Evolutionary conservation across 805 yeast genomes (phyloP), one percentile per base, ranked within the genome.

Genomic region (Yarrowia osloensis): DNA sequence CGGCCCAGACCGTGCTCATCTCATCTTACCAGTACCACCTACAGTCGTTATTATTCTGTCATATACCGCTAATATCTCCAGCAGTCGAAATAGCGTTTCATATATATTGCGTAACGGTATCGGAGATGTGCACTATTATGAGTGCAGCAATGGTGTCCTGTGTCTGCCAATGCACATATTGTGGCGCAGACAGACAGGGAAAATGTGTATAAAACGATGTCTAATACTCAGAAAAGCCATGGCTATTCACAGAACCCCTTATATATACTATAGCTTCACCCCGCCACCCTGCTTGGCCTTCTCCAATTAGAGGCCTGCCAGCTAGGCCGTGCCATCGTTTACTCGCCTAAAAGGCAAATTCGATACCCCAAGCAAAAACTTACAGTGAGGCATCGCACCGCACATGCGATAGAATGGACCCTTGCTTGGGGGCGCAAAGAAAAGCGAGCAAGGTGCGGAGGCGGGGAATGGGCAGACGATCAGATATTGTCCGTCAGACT

Each of bases 371-470:
- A 49, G 24, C 24, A 22, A 50, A 50, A 50, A 50, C 57, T 15
- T 50, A 24, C 61, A 35, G 61, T 37, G 31, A 54, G 61, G 44
- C 61, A 54, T 54, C 61, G 61, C 61, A 54, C 61, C 61, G 61
- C 61, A 54, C 61, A 54, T 54, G 61, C 61, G 61, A 35, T n/a
- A 31, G 28, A 35, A 21, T 17, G 61, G 44, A 54, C 42, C 61
- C 61, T 35, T 54, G 44, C 44, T 54, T 54, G 44, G 29, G 37
- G 39, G 33, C 44, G 55, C 24, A 49, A 49, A 29, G 35, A 49
- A 31, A 47, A 47, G 19, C 33, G 52, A 26, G 22, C 15, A 9
- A 28, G 35, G 22, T 11, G n/a, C 42, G 22, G 17, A 46, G 26
- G 50, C 50, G 35, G 52, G 52, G 33, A 26, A n/a, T n/a, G 26